Evolutionary conservation across 331 rosid species (phyloP), one percentile per base, ranked within the genome.

Genomic region (Phaseolus coccineus): DNA sequence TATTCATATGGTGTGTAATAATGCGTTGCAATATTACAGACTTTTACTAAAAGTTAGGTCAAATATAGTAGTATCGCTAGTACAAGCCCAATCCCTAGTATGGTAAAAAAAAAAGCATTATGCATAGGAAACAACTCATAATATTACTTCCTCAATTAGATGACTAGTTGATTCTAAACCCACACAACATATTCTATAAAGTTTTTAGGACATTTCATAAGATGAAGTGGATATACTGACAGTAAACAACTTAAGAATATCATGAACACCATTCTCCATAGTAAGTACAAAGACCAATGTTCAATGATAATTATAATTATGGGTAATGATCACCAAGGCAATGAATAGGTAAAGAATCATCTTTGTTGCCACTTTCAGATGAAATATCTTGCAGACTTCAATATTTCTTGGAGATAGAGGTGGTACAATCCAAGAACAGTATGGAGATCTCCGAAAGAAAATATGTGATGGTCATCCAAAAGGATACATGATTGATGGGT

Each of bases 41-140:
- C 42, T 69, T 14, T 8, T 69, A 46, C 40, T 25, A 46, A 69
- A 69, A 47, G 5, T 44, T 24, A 68, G 58, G 8, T 37, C 12
- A 25, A 24, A 46, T 22, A 42, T 3, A 55, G 13, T 8, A 56
- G 33, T 44, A 28, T 25, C 52, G 24, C 71, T 4, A 65, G 52
- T 66, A 19, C 52, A 66, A 42, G 37, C 33, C 53, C n/a, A 13
- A 2, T 4, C 58, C 25, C 25, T 69, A 69, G 25, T 15, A 46
- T 6, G 48, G 10, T 13, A 25, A 47, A 40, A 47, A 61, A 4
- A 14, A 14, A 25, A 46, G 47, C 56, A 69, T 69, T 7, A 48
- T 44, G 44, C 28, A 69, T 30, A 35, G 47, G 14, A 63, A 69
- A 69, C 42, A 69, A 27, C 22, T 68, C 31, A 8, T 67, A 46